Base-by-base conservation (phyloP, 2,329 filamentous ascomycete species). In the Cytospora mali region DNA sequence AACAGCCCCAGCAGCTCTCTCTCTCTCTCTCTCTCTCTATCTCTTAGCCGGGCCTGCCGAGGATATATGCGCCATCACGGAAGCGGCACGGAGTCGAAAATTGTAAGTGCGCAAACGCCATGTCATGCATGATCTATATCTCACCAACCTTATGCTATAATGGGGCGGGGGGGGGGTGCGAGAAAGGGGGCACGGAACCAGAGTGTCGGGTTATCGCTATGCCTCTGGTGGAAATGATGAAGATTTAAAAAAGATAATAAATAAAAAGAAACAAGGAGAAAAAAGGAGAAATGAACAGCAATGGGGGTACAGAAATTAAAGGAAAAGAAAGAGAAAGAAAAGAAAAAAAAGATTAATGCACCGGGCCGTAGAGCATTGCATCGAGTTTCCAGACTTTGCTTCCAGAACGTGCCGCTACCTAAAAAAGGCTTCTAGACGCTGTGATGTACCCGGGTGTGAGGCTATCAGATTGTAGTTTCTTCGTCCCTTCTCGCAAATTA, bases 361-460 rank as follows among this genome's bases (percentile, higher is more conserved):
- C n/a, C 11, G 51, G 29, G 28, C 14, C 18, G 48, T 21, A 31
- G 6, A 6, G 48, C 27, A 21, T 35, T 50, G 55, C 27, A 48
- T 9, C 33, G 13, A 11, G 13, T 16, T 42, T 48, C n/a, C n/a
- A n/a, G n/a, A n/a, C n/a, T n/a, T n/a, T n/a, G n/a, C n/a, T 51
- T 64, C 58, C 50, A 21, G 23, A 61, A 51, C 62, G 49, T 49
- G 33, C 62, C 53, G 62, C 53, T 52, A 59, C 61, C n/a, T n/a
- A 33, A 53, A 35, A 11, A 4, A 11, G 10, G 48, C 52, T 52
- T 27, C 51, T 33, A 53, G 55, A 49, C 39, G 51, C 56, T 56
- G 62, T 64, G 35, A 52, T 46, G 39, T 52, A n/a, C 56, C 61
- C 46, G 39, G 31, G 53, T 35, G 27, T 61, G 28, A 28, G 33